Percentiles rank a stretch among this genome's conserved stretches.
Evolutionary conservation across 106 monocot genomes (phyloP).

Genomic region (Dioscorea zingiberensis): DNA sequence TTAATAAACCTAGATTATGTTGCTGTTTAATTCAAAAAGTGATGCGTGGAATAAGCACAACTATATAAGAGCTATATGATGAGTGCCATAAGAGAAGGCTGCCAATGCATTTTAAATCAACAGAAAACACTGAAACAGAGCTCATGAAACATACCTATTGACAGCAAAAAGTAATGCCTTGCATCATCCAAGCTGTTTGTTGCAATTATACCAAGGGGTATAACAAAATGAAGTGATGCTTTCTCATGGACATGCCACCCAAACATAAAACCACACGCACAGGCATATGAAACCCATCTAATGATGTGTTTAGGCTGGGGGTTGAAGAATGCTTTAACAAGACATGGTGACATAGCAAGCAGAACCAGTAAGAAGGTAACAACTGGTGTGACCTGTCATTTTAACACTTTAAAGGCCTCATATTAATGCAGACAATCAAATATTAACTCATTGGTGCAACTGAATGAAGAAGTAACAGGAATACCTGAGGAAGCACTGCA

Average conservation of each 20-base stretch:
- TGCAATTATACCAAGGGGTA: slow-evolving; percentile 79
- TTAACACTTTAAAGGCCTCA: slow-evolving; percentile 18
- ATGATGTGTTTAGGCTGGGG: slow-evolving; percentile 64
- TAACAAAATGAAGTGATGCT: slow-evolving; percentile 92
- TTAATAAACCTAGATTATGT: too few species aligned
- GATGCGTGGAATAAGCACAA: too few species aligned
- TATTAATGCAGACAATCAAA: slow-evolving; percentile 4
- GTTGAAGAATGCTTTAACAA: slow-evolving; percentile 56
- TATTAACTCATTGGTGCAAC: background rate
- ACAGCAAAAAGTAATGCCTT: slow-evolving; percentile 79
- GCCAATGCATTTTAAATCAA: background rate
- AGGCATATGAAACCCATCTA: slow-evolving; percentile 92
- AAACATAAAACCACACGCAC: slow-evolving; percentile 92
- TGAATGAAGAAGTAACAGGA: background rate
- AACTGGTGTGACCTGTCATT: slow-evolving; percentile 62
- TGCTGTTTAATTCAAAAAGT: too few species aligned
- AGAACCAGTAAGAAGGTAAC: slow-evolving; percentile 70
- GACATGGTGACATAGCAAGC: slow-evolving; percentile 78
- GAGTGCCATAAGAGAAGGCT: too few species aligned
- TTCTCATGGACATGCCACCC: slow-evolving; percentile 99
- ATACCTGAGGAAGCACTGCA: slow-evolving; percentile 88
- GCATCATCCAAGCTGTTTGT: slow-evolving; percentile 71
- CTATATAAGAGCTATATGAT: too few species aligned
- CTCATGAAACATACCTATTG: slow-evolving; percentile 53
- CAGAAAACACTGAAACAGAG: background rate